Percentiles rank a stretch among this genome's conserved stretches.
phyloP scores from a whole-genome alignment of 2,329 filamentous ascomycete species.

The Aureobasidium sp. region DNA sequence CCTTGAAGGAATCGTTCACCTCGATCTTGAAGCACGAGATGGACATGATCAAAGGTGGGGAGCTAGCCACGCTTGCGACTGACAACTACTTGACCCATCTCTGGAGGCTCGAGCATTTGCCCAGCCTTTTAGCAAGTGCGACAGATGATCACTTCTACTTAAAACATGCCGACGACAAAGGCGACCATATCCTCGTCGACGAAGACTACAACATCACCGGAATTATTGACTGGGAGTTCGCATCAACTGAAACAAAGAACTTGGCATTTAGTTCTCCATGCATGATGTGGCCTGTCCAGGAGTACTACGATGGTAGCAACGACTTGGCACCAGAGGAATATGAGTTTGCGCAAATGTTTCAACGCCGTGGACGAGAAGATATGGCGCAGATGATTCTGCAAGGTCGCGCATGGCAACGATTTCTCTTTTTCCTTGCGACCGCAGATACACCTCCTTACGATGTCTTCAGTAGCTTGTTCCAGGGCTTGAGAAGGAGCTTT shows the following conservation, averaged over 20 bases:
- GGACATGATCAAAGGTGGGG: constrained; percentile 1
- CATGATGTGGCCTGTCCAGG: constrained; percentile 3
- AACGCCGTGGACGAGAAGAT: neutral
- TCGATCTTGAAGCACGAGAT: neutral
- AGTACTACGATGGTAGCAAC: neutral
- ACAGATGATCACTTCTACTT: constrained; percentile 26
- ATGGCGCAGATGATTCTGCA: neutral
- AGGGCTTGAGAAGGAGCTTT: neutral
- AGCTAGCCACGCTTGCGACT: constrained; percentile 2
- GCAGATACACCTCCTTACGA: neutral
- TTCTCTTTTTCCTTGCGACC: neutral
- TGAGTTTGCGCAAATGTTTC: neutral
- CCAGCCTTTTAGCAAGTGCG: neutral
- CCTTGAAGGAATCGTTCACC: neutral
- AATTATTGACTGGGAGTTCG: constrained; percentile 35
- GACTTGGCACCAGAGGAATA: neutral
- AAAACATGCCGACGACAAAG: constrained; percentile 27
- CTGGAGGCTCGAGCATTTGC: neutral
- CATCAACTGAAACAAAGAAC: neutral
- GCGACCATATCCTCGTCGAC: neutral
- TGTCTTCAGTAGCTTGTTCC: neutral
- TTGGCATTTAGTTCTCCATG: neutral
- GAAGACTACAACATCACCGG: neutral
- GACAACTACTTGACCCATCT: constrained; percentile 4
- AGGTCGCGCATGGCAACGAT: neutral